Evolutionary conservation across 176 grass and related monocot genomes (phyloP), one percentile per base, ranked within the genome.

Genomic region (Oryza coarctata): DNA sequence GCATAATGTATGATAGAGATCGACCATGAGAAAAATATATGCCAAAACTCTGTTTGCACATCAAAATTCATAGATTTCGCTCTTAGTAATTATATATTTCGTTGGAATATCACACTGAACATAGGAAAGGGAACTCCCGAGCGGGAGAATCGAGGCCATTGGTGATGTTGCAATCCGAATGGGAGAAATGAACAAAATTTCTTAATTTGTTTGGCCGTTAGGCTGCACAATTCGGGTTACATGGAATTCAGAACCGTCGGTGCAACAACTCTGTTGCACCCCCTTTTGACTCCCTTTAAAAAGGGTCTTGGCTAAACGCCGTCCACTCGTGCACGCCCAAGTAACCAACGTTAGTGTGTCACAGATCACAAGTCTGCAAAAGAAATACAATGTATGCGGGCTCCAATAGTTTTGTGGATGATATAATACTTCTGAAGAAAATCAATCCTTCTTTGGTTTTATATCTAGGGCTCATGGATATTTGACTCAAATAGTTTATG

Each of bases 171-270:
- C 33, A 13, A 23, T 68, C 33, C 10, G 17, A 33, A 55, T 23
- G 63, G 0, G 23, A 15, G 3, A 39, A 52, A 67, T 7, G 36
- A 13, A 14, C 26, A 44, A 31, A 12, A 41, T 8, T 25, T 40
- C 12, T 22, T 45, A 27, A 10, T 22, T 41, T 32, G 17, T 22
- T 41, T 32, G 71, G 67, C 25, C 58, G 67, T 73, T 73, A 33
- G 18, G 73, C 58, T 67, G 86, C 86, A 67, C 86, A 74, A 27
- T 26, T 83, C 86, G 47, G 18, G 67, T 13, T 57, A 66, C 74
- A 70, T 32, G 31, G 27, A 87, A 71, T 32, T 83, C 66, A 52
- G 30, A 65, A 78, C 32, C 43, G 86, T 83, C 67, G 60, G 74
- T 88, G 80, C 67, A 73, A 22, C 35, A 28, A 74, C 65, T 80